Evolutionary conservation across 768 basidiomycete genomes (phyloP).

Genomic region (Mycena albidolilacea): DNA sequence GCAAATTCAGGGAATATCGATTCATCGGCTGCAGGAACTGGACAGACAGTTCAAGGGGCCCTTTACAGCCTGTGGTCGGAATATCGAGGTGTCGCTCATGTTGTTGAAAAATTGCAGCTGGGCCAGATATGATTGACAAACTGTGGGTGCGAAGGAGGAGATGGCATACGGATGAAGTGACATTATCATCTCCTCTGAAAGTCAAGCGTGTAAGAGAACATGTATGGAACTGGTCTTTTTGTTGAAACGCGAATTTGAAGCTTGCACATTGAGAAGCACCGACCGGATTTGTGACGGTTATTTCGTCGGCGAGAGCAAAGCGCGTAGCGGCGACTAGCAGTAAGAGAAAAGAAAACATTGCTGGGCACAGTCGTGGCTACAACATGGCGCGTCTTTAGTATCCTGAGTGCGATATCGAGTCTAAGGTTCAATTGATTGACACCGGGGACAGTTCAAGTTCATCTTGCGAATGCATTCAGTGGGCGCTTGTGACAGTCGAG

Average conservation of each 20-base stretch:
- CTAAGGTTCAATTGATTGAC: no score
- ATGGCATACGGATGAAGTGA: not conserved
- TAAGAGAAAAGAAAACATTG: no score
- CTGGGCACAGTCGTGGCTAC: no score
- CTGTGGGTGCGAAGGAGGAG: no score
- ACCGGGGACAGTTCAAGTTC: no score
- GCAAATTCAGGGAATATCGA: not conserved
- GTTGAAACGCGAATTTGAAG: not conserved
- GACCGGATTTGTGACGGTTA: not conserved
- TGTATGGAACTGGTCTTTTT: not conserved
- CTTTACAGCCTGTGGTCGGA: not conserved
- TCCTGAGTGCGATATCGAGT: no score
- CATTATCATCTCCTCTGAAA: not conserved
- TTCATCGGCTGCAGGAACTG: not conserved
- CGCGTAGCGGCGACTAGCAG: no score
- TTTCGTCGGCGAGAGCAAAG: not conserved
- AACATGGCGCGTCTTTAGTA: no score
- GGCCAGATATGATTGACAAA: no score
- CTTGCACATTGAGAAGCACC: not conserved
- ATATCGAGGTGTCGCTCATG: not conserved
- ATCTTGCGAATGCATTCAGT: no score
- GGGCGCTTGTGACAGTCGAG: no score
- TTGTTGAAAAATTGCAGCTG: not conserved
- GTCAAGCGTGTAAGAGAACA: not conserved
- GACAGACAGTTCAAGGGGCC: not conserved